Evolutionary conservation across 1,139 yeast genomes (phyloP).

Genomic region (Eremothecium coryli): DNA sequence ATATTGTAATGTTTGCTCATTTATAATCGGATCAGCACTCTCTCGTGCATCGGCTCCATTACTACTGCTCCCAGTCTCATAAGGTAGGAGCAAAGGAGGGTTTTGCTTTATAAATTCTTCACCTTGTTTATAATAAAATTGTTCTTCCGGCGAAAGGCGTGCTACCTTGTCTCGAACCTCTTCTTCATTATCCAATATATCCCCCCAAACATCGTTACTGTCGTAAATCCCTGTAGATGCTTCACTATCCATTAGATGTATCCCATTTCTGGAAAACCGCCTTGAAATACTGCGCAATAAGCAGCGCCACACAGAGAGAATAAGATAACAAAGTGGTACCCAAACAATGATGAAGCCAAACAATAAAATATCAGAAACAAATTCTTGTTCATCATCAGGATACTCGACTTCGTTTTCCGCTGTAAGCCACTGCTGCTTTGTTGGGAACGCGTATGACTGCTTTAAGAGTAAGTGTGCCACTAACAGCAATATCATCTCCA

Average conservation of each 20-base stretch:
- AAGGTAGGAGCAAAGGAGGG: constrained; percentile 45
- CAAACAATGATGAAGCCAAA: too few species aligned
- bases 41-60: constrained; percentile 34
- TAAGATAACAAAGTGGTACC: constrained; percentile 23
- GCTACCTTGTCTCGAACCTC: constrained; percentile 57
- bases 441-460: not conserved
- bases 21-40: constrained; percentile 40
- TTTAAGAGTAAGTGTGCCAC: constrained; percentile 23
- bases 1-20: constrained; percentile 36
- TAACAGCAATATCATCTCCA: constrained; percentile 10
- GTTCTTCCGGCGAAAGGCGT: constrained; percentile 60
- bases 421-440: too few species aligned
- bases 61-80: constrained; percentile 30
- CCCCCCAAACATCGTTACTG: constrained; percentile 33
- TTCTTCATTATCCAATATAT: constrained; percentile 55
- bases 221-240: constrained; percentile 6
- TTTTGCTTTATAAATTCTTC: constrained; percentile 43
- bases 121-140: constrained; percentile 61
- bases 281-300: constrained; percentile 16
- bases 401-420: too few species aligned
- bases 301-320: constrained; percentile 17
- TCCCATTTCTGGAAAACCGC: constrained; percentile 14
- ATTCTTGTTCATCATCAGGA: too few species aligned
- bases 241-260: constrained; percentile 13
- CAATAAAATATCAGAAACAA: too few species aligned